These are phyloP conservation scores for Arctium lappa DNA, from an alignment of 129 eudicot genomes.

Conservation along the genomic window DNA sequence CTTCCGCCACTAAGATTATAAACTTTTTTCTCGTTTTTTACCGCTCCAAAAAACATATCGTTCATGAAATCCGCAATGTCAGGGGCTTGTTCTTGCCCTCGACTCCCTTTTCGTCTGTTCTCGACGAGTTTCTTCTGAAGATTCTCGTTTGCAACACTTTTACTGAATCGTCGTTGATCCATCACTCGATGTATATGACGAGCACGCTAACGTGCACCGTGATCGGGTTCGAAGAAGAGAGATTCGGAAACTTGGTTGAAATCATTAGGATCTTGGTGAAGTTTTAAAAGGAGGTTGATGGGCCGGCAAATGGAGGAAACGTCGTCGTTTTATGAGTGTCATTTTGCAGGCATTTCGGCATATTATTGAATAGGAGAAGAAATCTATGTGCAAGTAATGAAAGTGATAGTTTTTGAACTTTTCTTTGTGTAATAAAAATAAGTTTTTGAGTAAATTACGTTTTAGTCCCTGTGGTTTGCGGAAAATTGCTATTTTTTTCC, in stretches of 20 bases:
- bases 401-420: slow-evolving; percentile 5
- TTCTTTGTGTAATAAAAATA: background rate
- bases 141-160: slow-evolving; percentile 38
- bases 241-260: slow-evolving; percentile 9
- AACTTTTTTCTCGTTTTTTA: slow-evolving; percentile 39
- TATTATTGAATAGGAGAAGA: slow-evolving; percentile 23
- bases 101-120: slow-evolving; percentile 33
- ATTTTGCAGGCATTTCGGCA: slow-evolving; percentile 11
- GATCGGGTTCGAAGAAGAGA: background rate
- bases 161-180: slow-evolving; percentile 50
- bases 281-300: slow-evolving; percentile 15
- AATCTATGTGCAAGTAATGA: slow-evolving; percentile 30
- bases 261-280: slow-evolving; percentile 17
- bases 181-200: background rate
- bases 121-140: slow-evolving; percentile 44
- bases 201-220: background rate
- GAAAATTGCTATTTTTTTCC: too few species aligned
- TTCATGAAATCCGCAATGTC: slow-evolving; percentile 89
- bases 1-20: slow-evolving; percentile 53
- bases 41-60: slow-evolving; percentile 68
- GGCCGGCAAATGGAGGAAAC: slow-evolving; percentile 26
- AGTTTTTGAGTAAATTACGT: background rate
- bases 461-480: background rate
- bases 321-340: slow-evolving; percentile 12
- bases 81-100: slow-evolving; percentile 49